phyloP scores from a whole-genome alignment of 164 flowering plant species.

The Chimonanthus praecox region DNA sequence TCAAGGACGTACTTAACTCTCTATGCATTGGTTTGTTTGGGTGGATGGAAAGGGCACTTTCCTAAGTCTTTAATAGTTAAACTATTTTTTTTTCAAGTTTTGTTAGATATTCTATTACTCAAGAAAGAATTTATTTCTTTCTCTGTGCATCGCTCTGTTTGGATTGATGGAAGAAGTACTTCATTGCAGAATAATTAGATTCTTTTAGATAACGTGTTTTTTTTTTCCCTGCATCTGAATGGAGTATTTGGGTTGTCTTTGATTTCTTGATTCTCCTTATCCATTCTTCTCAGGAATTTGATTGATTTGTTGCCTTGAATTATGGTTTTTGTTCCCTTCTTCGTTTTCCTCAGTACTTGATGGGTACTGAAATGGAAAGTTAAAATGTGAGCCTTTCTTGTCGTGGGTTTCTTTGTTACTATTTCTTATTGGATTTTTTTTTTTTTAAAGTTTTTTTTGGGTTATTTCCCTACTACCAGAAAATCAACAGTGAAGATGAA shows the following conservation, averaged over 20 bases:
- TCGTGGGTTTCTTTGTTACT: not conserved
- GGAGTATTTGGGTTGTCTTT: not conserved
- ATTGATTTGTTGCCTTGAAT: not conserved
- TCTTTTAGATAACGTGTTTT: too few relatives aligned
- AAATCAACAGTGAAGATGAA: not conserved
- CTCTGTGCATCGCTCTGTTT: too few relatives aligned
- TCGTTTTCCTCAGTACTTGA: not conserved
- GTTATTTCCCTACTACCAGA: not conserved
- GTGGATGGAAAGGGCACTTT: too few relatives aligned
- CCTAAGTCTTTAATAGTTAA: too few relatives aligned
- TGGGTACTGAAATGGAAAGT: not conserved
- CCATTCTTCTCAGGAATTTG: not conserved
- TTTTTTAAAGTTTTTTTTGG: not conserved
- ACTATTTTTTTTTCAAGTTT: too few relatives aligned
- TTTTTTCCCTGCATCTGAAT: too few relatives aligned
- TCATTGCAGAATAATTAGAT: too few relatives aligned
- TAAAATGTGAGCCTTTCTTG: not conserved
- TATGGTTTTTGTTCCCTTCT: not conserved
- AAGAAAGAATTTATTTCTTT: too few relatives aligned
- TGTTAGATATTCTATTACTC: too few relatives aligned
- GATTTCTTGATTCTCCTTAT: not conserved
- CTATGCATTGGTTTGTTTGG: too few relatives aligned
- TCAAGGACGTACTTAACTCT: too few relatives aligned
- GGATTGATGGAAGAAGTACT: too few relatives aligned
- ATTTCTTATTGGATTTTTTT: not conserved